These are phyloP conservation scores for Raphanus raphanistrum DNA, from an alignment of 345 rosid genomes.

Conservation along the genomic window DNA sequence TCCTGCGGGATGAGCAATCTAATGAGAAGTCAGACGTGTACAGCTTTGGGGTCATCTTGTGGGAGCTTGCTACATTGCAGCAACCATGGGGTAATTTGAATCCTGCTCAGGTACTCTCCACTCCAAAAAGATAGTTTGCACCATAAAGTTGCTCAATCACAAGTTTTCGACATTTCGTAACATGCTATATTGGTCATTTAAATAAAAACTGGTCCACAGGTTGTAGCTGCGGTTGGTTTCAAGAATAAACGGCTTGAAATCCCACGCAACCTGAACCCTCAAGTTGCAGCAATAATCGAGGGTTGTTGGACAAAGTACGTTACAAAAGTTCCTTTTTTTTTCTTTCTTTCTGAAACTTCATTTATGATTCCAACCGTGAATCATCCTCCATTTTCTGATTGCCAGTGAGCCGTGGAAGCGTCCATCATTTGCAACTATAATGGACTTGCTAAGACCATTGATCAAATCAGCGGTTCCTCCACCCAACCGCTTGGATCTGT, in stretches of 20 bases:
- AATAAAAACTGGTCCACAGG: conserved; percentile 47
- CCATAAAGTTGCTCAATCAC: not conserved
- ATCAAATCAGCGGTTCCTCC: conserved; percentile 63
- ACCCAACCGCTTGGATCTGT: conserved; percentile 56
- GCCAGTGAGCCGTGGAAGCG: conserved; percentile 95
- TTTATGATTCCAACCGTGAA: not conserved
- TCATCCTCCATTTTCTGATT: not conserved
- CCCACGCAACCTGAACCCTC: conserved; percentile 78
- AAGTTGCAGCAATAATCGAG: conserved; percentile 79
- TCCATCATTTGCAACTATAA: conserved; percentile 80
- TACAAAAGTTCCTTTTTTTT: not conserved
- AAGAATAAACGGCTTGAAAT: conserved; percentile 89
- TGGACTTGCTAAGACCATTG: conserved; percentile 80
- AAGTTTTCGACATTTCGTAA: not conserved
- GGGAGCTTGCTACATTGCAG: conserved; percentile 96
- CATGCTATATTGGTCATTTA: not conserved
- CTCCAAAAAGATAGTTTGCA: not conserved
- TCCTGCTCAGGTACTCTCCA: conserved; percentile 84
- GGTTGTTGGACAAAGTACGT: conserved; percentile 91
- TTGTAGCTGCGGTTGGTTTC: conserved; percentile 99
- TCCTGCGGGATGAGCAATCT: conserved; percentile 93
- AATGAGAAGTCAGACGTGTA: conserved; percentile 94
- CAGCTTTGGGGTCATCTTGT: conserved; percentile 94
- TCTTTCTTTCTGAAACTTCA: not conserved
- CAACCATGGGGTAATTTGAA: conserved; percentile 96